Base-by-base conservation (phyloP, 2,329 filamentous ascomycete genomes). In the Xylaria sp. region DNA sequence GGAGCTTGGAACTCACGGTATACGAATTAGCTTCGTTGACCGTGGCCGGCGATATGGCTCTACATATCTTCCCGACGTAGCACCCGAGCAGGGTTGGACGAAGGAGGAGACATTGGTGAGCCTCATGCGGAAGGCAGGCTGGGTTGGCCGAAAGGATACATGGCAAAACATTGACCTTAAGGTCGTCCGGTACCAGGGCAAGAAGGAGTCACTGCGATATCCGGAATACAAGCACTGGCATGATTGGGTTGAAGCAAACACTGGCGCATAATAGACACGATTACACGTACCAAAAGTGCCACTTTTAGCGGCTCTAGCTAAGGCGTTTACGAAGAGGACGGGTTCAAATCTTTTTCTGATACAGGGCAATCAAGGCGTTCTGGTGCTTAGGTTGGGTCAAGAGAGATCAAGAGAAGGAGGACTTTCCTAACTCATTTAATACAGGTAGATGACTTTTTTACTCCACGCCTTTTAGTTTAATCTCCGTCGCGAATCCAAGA, bases 51-150 rank as follows among this genome's bases (percentile, higher is more conserved):
- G 90, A 49, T 92, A 92, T 73, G 92, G 93, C 15, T 86, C 92
- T 0, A 97, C 95, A 0, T 99, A 98, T 73, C 84, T 99, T 14
- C 95, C 95, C 0, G 92, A 97, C 74, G 93, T 99, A 5, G 91
- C 94, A 9, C 81, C 85, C 1, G 95, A 99, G 81, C 95, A 98
- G 76, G 94, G 92, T 15, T 99, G 95, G 95, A 92, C 86, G 11
- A 94, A 95, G 77, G 94, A 98, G 75, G 92, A 98, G 82, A 92
- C 94, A 0, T 77, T 99, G 2, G 84, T 93, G 57, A 96, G 92
- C 77, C 79, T 98, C 73, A 95, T 97, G 89, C 85, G 92, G 63
- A 99, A 99, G 83, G 94, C 94, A 0, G 95, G 95, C 1, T 99
- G 94, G 94, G 84, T 84, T 61, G 93, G 92, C 0, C 92, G 89